phyloP scores from a whole-genome alignment of 2,329 filamentous ascomycete species.

The Aspergillus piperis region DNA sequence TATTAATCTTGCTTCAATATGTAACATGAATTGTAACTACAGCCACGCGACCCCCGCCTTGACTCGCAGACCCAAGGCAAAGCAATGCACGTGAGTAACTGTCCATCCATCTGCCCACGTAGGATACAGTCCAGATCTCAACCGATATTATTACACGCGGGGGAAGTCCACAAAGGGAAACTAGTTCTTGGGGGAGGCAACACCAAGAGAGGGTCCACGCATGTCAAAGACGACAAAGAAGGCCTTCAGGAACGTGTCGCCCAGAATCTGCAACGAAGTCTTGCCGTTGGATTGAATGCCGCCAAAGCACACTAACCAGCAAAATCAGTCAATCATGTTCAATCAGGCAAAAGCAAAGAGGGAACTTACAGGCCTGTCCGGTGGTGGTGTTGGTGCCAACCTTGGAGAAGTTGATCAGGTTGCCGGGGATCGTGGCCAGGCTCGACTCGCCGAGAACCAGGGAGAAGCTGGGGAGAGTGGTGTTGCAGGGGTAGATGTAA shows the following conservation, averaged over 20 bases:
- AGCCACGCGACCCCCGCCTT: not conserved
- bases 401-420: slow-evolving; percentile 58
- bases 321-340: slow-evolving; percentile 19
- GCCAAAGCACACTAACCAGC: slow-evolving; percentile 55
- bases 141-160: slow-evolving; percentile 3
- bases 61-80: not conserved
- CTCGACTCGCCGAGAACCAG: slow-evolving; percentile 56
- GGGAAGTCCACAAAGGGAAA: not conserved
- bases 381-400: slow-evolving; percentile 48
- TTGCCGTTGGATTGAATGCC: slow-evolving; percentile 61
- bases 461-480: slow-evolving; percentile 55
- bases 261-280: slow-evolving; percentile 58
- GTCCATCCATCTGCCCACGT: not conserved
- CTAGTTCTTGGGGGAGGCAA: slow-evolving; percentile 47
- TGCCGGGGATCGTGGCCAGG: slow-evolving; percentile 56
- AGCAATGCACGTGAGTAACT: not conserved
- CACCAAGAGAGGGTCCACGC: slow-evolving; percentile 51
- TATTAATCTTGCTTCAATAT: not conserved
- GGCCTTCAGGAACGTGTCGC: slow-evolving; percentile 63
- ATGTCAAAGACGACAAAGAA: slow-evolving; percentile 63
- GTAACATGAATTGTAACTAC: not conserved
- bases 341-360: not conserved
- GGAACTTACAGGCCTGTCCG: slow-evolving; percentile 40
- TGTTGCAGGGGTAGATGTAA: slow-evolving; percentile 61
- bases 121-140: slow-evolving; percentile 6